Base-by-base conservation (phyloP, 345 rosid genomes). In the Arabidopsis arenosa region DNA sequence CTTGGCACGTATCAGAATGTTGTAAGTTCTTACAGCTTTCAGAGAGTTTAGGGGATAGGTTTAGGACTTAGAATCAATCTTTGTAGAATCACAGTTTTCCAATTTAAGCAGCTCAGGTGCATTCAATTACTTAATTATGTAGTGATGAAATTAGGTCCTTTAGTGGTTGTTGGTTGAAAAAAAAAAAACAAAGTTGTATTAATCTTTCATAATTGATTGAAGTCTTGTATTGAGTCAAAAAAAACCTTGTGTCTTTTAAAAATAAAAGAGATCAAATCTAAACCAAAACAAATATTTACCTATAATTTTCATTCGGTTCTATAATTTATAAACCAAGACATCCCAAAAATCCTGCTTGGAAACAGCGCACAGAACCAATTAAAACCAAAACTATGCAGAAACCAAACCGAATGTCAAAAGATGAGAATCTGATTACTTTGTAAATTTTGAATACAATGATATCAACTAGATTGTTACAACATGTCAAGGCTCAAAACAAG, bases 71-170 rank as follows among this genome's bases (percentile, higher is more conserved):
- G 54, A 30, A 14, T 75, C 54, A 48, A 5, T 67, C 61, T 39
- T 67, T 75, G 79, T 67, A 75, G 28, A 44, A 23, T 74, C 4
- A 47, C 56, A 26, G 12, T 73, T 63, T 63, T 68, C 4, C 37
- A 13, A 49, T 40, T 14, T 5, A 32, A 54, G 63, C 63, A 54
- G 57, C 26, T 49, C 12, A 17, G 44, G 40, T 59, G n/a, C 15
- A 17, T 11, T 61, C 18, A 39, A 4, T 37, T 67, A 15, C 40
- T 47, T 55, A 0, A 1, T 21, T 54, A 48, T 55, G 48, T 54
- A 18, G 65, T 55, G 15, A 35, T 65, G 39, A 13, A 39, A 7
- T 63, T 3, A 53, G 35, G 70, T 53, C 70, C 3, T 63, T 43
- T 8, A 7, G 1, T 61, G 10, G 9, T 28, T 36, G 63, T 36